These are phyloP conservation scores for Heliosperma pusillum DNA, from an alignment of 148 eudicot genomes.

Conservation along the genomic window DNA sequence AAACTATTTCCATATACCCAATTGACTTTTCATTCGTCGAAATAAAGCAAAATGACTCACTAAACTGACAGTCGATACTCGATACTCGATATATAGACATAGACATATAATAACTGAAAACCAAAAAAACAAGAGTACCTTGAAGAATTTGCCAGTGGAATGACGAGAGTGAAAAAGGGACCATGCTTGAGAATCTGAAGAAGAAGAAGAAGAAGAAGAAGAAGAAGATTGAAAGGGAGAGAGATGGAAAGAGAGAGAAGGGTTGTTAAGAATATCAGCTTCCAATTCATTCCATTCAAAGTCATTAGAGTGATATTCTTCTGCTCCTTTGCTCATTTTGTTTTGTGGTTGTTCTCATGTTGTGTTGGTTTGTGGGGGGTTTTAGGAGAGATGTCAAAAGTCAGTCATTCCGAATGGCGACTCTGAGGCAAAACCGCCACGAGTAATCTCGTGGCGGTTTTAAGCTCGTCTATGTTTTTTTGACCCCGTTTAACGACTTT, in stretches of 20 bases:
- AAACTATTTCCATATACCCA: no score
- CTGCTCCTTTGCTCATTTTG: slow-evolving; percentile 27
- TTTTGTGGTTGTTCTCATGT: no score
- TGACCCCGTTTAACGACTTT: no score
- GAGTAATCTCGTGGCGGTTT: no score
- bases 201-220: slow-evolving; percentile 13
- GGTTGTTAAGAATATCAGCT: slow-evolving; percentile 49
- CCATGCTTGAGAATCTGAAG: slow-evolving; percentile 59
- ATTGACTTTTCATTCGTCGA: no score
- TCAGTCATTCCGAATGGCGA: no score
- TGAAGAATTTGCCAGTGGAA: slow-evolving; percentile 89
- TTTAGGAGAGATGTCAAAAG: no score
- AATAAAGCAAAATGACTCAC: not conserved
- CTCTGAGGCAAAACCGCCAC: no score
- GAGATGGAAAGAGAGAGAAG: slow-evolving; percentile 53
- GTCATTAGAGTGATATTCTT: slow-evolving; percentile 73
- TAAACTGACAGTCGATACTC: no score
- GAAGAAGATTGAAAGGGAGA: slow-evolving; percentile 24
- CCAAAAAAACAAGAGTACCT: slow-evolving; percentile 37
- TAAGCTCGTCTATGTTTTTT: no score
- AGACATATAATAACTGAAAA: not conserved
- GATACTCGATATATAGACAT: no score
- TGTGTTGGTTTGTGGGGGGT: no score
- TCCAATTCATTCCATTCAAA: slow-evolving; percentile 75
- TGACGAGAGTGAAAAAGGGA: slow-evolving; percentile 73